Evolutionary conservation across 2,329 filamentous ascomycete genomes (phyloP).

Genomic region (Fusarium drepaniforme): DNA sequence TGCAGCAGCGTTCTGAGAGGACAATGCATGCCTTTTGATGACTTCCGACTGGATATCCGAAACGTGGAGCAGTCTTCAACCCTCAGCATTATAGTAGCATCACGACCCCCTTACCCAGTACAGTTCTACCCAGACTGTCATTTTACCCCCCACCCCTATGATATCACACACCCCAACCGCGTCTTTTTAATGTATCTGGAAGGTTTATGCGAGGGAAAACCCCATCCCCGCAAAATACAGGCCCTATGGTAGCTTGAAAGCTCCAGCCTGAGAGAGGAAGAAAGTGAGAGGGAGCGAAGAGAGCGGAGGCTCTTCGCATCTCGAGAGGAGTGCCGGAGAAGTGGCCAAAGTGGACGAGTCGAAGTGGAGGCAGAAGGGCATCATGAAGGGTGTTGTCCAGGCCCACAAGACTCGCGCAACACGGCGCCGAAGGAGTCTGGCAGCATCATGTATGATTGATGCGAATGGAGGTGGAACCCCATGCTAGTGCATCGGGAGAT

Average conservation of each 20-base stretch:
- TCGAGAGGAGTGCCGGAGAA: slow-evolving; percentile 36
- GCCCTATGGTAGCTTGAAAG: slow-evolving; percentile 75
- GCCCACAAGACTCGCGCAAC: slow-evolving; percentile 36
- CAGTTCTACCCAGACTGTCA: slow-evolving; percentile 43
- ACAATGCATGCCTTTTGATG: slow-evolving; percentile 11
- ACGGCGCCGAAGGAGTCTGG: slow-evolving; percentile 35
- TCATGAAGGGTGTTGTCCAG: slow-evolving; percentile 42
- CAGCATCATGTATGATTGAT: slow-evolving; percentile 35
- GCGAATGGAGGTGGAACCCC: slow-evolving; percentile 32
- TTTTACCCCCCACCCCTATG: slow-evolving; percentile 42
- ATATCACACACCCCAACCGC: slow-evolving; percentile 48
- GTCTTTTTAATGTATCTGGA: slow-evolving; percentile 54
- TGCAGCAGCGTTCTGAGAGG: slow-evolving; percentile 14
- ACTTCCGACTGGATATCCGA: slow-evolving; percentile 23
- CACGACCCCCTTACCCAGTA: slow-evolving; percentile 38
- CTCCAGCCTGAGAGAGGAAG: slow-evolving; percentile 65
- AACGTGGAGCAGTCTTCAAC: slow-evolving; percentile 34
- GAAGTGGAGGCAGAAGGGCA: slow-evolving; percentile 34
- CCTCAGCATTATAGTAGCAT: slow-evolving; percentile 40
- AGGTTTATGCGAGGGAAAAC: slow-evolving; percentile 50
- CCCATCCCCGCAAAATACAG: slow-evolving; percentile 49
- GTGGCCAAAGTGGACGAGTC: slow-evolving; percentile 35
- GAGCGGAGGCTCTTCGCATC: slow-evolving; percentile 36
- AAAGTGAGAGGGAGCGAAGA: slow-evolving; percentile 40
- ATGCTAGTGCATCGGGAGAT: slow-evolving; percentile 46